A percentile compares a stretch with the other conserved stretches of the same genome.
phyloP scores from a whole-genome alignment of 768 basidiomycete genomes.

The Lactarius akahatsu region DNA sequence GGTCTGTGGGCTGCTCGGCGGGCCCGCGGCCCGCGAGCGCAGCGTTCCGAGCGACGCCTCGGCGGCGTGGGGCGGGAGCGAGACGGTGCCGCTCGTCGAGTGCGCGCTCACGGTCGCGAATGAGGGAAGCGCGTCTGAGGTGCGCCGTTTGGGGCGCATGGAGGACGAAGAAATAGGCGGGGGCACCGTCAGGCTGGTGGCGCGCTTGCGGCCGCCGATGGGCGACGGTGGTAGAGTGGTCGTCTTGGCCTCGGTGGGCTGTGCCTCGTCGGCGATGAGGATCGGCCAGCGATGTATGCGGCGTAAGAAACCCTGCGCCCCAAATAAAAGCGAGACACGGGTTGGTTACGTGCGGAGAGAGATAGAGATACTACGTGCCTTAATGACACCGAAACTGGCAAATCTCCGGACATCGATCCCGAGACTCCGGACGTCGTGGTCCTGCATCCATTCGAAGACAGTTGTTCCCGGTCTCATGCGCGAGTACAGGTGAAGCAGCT shows the following conservation, averaged over 20 bases:
- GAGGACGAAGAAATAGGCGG: not conserved
- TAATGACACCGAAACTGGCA: constrained; percentile 96
- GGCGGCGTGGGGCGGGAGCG: constrained; percentile 24
- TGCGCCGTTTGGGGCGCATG: constrained; percentile 20
- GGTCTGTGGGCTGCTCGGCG: constrained; percentile 13
- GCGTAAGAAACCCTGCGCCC: constrained; percentile 76
- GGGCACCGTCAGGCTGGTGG: constrained; percentile 23
- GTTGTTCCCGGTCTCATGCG: constrained; percentile 80
- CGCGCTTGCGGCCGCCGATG: constrained; percentile 27
- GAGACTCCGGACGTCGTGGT: constrained; percentile 60
- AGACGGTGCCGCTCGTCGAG: constrained; percentile 22
- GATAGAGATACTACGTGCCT: constrained; percentile 45
- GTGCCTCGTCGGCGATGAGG: constrained; percentile 42
- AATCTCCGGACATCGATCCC: constrained; percentile 94
- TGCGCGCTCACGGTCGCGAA: constrained; percentile 18
- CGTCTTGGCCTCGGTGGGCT: constrained; percentile 8
- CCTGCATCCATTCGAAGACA: constrained; percentile 85
- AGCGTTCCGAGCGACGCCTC: constrained; percentile 23
- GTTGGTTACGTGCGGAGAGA: not conserved
- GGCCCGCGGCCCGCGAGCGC: constrained; percentile 17
- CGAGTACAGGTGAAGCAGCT: constrained; percentile 83
- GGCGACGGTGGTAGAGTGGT: constrained; percentile 27
- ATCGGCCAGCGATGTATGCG: constrained; percentile 93
- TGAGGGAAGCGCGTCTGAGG: constrained; percentile 11
- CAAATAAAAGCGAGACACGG: not conserved